phyloP scores from a whole-genome alignment of 345 rosid genomes.

The Salix udensis region DNA sequence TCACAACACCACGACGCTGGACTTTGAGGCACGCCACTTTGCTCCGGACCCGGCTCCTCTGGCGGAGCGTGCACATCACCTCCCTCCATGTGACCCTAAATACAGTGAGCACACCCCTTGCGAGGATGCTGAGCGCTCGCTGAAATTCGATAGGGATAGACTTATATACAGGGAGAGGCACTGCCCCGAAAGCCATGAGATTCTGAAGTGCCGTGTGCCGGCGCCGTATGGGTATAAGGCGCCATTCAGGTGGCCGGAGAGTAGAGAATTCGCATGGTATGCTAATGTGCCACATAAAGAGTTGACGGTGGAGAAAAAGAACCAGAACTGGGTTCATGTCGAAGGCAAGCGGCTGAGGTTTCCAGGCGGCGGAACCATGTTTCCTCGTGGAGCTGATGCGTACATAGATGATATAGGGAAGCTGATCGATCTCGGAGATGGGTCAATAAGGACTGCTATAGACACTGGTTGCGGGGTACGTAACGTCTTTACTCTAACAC shows the following conservation, averaged over 20 bases:
- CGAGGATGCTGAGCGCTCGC: constrained; percentile 58
- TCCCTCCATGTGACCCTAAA: constrained; percentile 54
- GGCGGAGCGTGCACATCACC: constrained; percentile 35
- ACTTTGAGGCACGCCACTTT: constrained; percentile 56
- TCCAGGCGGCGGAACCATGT: constrained; percentile 99
- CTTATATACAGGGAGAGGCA: constrained; percentile 78
- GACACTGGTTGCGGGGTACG: constrained; percentile 99
- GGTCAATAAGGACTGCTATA: constrained; percentile 81
- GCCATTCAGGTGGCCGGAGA: constrained; percentile 87
- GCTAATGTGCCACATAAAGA: constrained; percentile 89
- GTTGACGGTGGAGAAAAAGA: constrained; percentile 77
- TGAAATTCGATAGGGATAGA: constrained; percentile 48
- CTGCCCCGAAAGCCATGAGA: constrained; percentile 53
- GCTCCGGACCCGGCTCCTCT: constrained; percentile 37
- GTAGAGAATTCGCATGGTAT: constrained; percentile 80
- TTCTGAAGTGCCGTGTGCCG: constrained; percentile 61
- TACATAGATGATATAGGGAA: constrained; percentile 75
- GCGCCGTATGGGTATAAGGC: constrained; percentile 70
- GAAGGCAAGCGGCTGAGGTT: constrained; percentile 66
- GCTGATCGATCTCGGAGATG: constrained; percentile 73
- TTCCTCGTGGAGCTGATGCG: constrained; percentile 79
- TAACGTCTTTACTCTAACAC: neutral
- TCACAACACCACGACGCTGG: constrained; percentile 27
- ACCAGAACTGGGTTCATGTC: constrained; percentile 80
- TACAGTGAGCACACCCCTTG: constrained; percentile 74